These are phyloP conservation scores for Hypoxylon intermedium DNA, from an alignment of 495 filamentous ascomycete species.

Conservation along the genomic window DNA sequence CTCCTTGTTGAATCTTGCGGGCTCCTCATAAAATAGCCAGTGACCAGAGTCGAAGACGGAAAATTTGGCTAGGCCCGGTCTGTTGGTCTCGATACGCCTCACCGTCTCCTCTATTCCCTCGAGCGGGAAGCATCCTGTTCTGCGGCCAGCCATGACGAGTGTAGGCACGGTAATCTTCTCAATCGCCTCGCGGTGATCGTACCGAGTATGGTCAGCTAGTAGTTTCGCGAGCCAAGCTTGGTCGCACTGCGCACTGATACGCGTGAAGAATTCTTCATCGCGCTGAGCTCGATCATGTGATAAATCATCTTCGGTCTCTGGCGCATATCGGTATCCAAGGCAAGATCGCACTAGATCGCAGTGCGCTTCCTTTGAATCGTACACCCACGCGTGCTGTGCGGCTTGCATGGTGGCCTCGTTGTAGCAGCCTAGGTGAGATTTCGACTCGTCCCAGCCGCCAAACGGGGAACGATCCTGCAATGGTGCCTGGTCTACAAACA, in stretches of 20 bases:
- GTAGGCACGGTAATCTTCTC: conserved; percentile 40
- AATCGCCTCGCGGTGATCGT: conserved; percentile 56
- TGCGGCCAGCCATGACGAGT: conserved; percentile 49
- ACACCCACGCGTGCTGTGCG: conserved; percentile 46
- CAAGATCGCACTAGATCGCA: conserved; percentile 48
- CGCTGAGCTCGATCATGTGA: conserved; percentile 22
- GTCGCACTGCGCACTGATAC: conserved; percentile 47
- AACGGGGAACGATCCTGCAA: conserved; percentile 49
- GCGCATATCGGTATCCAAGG: conserved; percentile 48
- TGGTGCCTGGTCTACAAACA: conserved; percentile 58
- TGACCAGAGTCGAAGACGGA: conserved; percentile 51
- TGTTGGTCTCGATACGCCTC: conserved; percentile 32
- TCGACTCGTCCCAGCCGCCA: conserved; percentile 39
- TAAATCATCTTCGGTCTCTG: conserved; percentile 17
- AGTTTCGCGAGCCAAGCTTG: conserved; percentile 50
- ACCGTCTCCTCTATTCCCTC: conserved; percentile 52
- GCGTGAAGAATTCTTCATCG: conserved; percentile 52
- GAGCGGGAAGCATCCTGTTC: conserved; percentile 54
- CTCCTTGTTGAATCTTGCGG: conserved; percentile 49
- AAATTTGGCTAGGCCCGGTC: conserved; percentile 36
- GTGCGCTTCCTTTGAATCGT: conserved; percentile 36
- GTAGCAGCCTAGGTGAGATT: conserved; percentile 49
- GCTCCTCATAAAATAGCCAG: conserved; percentile 58
- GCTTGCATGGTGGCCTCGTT: conserved; percentile 45
- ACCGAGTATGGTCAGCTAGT: conserved; percentile 55